Conservation (phyloP, 495 filamentous ascomycete species). For the Hyaloscypha finlandica region DNA sequence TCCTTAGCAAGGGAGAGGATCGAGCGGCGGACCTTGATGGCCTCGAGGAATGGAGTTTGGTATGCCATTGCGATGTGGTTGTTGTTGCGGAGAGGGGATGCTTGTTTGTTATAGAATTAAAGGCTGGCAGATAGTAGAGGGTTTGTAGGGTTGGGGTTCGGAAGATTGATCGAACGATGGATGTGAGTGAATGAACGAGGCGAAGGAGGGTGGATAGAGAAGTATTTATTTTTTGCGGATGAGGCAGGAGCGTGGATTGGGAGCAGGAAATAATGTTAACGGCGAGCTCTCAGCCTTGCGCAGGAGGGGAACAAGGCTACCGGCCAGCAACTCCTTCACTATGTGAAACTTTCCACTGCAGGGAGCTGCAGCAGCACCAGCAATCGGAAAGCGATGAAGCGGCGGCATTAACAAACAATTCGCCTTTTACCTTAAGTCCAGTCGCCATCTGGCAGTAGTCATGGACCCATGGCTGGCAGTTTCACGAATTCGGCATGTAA, state of each 20-base stretch:
- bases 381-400: background rate
- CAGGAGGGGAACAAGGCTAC: too few relatives aligned
- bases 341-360: background rate
- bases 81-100: background rate
- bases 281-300: too few relatives aligned
- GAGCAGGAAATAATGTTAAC: too few relatives aligned
- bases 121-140: background rate
- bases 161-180: background rate
- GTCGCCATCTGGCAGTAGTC: too few relatives aligned
- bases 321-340: too few relatives aligned
- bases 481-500: too few relatives aligned
- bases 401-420: background rate
- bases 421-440: background rate
- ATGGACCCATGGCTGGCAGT: too few relatives aligned
- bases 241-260: too few relatives aligned
- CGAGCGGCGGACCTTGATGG: constrained; percentile 57
- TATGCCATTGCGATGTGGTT: constrained; percentile 18
- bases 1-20: constrained; percentile 60
- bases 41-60: constrained; percentile 46
- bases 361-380: too few relatives aligned
- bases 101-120: background rate
- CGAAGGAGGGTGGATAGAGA: background rate
- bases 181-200: background rate
- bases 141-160: background rate
- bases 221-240: background rate